Percentiles rank a stretch among this genome's conserved stretches.
phyloP scores from a whole-genome alignment of 192 early-diverging fungal species.

The Gryganskiella cystojenkinii region DNA sequence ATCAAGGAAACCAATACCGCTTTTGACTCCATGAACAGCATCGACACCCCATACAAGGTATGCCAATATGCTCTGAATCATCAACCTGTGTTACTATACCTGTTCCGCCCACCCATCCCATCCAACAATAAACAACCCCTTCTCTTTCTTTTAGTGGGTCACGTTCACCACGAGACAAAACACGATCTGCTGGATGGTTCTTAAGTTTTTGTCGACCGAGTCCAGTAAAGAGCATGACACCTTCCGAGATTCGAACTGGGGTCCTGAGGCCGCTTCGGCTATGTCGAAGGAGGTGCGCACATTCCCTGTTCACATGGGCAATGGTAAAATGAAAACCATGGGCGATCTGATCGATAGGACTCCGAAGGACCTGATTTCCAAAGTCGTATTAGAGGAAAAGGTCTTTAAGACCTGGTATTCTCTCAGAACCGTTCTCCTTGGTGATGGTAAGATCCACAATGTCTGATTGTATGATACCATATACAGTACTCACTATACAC shows the following conservation, averaged over 20 bases:
- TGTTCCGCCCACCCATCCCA: too few relatives aligned
- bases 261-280: conserved; percentile 6
- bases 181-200: conserved; percentile 9
- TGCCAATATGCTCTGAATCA: too few relatives aligned
- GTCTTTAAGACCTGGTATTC: conserved; percentile 14
- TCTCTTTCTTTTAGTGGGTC: not conserved
- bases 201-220: not conserved
- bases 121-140: not conserved
- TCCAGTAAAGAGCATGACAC: not conserved
- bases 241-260: conserved; percentile 6
- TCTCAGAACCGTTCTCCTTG: conserved; percentile 5
- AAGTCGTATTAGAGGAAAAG: conserved; percentile 22
- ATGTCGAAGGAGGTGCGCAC: conserved; percentile 8
- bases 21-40: too few relatives aligned
- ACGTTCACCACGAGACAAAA: not conserved
- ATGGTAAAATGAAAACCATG: not conserved
- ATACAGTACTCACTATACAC: not conserved
- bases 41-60: too few relatives aligned
- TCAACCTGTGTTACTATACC: not conserved
- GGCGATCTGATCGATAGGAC: conserved; percentile 9
- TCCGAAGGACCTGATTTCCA: conserved; percentile 2
- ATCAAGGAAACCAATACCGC: too few relatives aligned
- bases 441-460: conserved; percentile 13
- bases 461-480: too few relatives aligned
- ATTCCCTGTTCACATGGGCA: not conserved